Conservation (phyloP, 306 rosid genomes). For the Pterocarpus macrocarpus region DNA sequence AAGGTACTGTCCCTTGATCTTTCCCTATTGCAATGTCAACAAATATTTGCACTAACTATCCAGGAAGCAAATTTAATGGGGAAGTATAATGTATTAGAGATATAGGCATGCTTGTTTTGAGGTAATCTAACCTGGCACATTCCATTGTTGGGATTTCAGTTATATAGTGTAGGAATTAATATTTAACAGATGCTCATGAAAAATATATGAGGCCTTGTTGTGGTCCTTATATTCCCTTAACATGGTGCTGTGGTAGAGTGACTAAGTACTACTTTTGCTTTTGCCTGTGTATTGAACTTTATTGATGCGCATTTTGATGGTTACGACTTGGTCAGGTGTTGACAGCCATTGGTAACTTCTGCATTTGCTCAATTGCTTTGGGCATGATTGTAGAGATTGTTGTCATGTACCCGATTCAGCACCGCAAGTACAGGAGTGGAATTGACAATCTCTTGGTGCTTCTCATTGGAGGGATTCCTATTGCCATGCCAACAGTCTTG, state of each 20-base stretch:
- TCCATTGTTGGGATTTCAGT: too few species aligned
- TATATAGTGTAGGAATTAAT: too few species aligned
- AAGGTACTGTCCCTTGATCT: constrained; percentile 57
- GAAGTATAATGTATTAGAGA: too few species aligned
- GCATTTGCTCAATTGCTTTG: constrained; percentile 83
- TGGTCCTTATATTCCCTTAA: not conserved
- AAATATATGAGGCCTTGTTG: not conserved
- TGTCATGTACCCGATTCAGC: constrained; percentile 91
- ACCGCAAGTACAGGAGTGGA: constrained; percentile 72
- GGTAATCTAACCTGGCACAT: too few species aligned
- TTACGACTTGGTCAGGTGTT: constrained; percentile 67
- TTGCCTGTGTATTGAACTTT: not conserved
- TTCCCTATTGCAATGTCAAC: too few species aligned
- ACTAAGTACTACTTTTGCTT: not conserved
- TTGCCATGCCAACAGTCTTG: constrained; percentile 95
- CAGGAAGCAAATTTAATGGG: too few species aligned
- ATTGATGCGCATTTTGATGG: constrained; percentile 28
- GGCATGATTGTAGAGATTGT: constrained; percentile 79
- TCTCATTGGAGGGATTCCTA: constrained; percentile 94
- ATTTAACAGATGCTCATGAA: too few species aligned
- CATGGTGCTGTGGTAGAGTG: not conserved
- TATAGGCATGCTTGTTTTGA: too few species aligned
- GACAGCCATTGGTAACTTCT: constrained; percentile 93
- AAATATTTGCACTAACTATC: too few species aligned
- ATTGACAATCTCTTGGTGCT: constrained; percentile 91